phyloP scores from a whole-genome alignment of 2,329 filamentous ascomycete genomes.

The Fusarium stilboides region DNA sequence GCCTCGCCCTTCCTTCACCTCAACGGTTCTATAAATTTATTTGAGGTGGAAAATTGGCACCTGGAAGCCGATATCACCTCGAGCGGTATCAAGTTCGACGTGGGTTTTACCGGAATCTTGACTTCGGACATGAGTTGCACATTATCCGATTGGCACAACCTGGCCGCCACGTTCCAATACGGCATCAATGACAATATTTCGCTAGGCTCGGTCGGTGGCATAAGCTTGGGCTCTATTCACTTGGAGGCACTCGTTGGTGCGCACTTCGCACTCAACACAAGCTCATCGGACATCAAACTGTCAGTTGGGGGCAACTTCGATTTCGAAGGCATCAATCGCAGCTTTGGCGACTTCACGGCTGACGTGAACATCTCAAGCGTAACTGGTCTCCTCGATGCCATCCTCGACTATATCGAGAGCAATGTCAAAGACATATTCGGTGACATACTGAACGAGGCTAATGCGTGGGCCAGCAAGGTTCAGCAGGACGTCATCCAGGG shows the following conservation, averaged over 20 bases:
- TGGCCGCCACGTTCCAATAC: background rate
- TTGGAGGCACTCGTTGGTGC: background rate
- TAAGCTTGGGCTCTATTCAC: background rate
- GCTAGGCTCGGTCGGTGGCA: background rate
- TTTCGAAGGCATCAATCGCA: background rate
- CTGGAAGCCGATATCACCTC: background rate
- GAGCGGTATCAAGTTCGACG: background rate
- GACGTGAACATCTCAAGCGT: background rate
- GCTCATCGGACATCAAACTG: background rate
- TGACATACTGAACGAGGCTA: background rate
- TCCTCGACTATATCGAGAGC: background rate
- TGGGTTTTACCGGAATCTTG: background rate
- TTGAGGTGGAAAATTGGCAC: background rate
- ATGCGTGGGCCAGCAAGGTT: background rate
- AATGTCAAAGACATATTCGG: background rate
- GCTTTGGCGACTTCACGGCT: background rate
- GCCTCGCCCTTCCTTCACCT: background rate
- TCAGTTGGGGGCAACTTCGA: slow-evolving; percentile 3
- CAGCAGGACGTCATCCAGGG: background rate
- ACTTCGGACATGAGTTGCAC: slow-evolving; percentile 1
- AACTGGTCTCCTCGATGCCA: background rate
- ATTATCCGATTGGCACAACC: background rate
- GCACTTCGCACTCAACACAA: background rate
- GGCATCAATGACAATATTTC: background rate
- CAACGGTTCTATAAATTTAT: background rate